These are phyloP conservation scores for Nicotiana undulata DNA, from an alignment of 257 asterid species.

Conservation along the genomic window DNA sequence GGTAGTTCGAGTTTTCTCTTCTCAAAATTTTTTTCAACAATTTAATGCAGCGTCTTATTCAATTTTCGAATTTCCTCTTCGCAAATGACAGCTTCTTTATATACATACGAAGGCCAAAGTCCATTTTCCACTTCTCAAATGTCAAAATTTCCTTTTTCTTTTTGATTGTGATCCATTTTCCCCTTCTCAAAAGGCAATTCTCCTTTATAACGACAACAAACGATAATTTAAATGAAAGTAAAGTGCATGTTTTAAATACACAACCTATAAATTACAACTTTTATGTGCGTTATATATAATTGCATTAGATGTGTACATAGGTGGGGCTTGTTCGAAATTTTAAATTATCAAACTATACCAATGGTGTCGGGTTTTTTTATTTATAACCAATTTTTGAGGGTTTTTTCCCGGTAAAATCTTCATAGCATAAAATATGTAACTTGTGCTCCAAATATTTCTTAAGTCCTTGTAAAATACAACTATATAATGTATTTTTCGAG, in stretches of 20 bases:
- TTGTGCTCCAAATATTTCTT: too few relatives aligned
- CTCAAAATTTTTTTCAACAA: not conserved
- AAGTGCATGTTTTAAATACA: not conserved
- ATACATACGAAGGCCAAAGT: not conserved
- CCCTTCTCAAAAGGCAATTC: not conserved
- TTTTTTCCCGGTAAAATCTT: too few relatives aligned
- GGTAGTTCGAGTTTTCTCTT: not conserved
- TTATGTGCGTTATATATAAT: too few relatives aligned
- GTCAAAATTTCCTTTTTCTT: not conserved
- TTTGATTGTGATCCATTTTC: not conserved
- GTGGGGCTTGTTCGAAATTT: too few relatives aligned
- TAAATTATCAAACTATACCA: too few relatives aligned
- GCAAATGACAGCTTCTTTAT: not conserved
- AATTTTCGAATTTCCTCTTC: not conserved
- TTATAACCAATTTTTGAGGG: too few relatives aligned
- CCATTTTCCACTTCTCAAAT: constrained; percentile 4
- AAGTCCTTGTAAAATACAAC: too few relatives aligned
- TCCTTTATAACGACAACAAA: not conserved
- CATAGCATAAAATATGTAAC: too few relatives aligned
- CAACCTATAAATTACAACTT: too few relatives aligned
- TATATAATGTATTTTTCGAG: too few relatives aligned
- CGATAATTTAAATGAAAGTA: not conserved
- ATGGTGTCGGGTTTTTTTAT: too few relatives aligned
- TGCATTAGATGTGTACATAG: too few relatives aligned
- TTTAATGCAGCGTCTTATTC: not conserved